These are phyloP conservation scores for Galeopsis tetrahit DNA, from an alignment of 257 asterid species.

Conservation along the genomic window DNA sequence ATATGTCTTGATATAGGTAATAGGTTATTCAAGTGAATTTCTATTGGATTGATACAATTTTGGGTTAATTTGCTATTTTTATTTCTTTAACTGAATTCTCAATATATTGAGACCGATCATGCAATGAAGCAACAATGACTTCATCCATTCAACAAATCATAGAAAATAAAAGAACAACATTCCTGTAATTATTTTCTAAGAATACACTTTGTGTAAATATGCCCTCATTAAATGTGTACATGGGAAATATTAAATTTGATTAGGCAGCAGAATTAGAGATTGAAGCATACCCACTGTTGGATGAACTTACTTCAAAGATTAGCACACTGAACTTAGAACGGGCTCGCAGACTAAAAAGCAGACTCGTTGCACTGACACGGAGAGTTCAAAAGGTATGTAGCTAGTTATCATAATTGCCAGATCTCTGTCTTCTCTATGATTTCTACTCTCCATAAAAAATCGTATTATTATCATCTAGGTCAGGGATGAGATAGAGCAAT, in stretches of 20 bases:
- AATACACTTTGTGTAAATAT: not conserved
- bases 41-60: slow-evolving; percentile 2
- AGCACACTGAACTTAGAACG: slow-evolving; percentile 95
- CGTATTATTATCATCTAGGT: slow-evolving; percentile 59
- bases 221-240: slow-evolving; percentile 26
- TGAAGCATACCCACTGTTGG: slow-evolving; percentile 97
- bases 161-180: no score
- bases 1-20: not conserved
- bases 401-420: slow-evolving; percentile 23
- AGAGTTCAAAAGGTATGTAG: slow-evolving; percentile 91
- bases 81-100: slow-evolving; percentile 24
- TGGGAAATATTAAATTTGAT: slow-evolving; percentile 30
- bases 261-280: slow-evolving; percentile 98
- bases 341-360: slow-evolving; percentile 93
- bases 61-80: slow-evolving; percentile 6
- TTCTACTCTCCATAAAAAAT: slow-evolving; percentile 30
- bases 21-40: not conserved
- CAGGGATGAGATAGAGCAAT: slow-evolving; percentile 98
- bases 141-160: not conserved
- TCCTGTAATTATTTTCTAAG: slow-evolving; percentile 2
- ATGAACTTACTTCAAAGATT: slow-evolving; percentile 95
- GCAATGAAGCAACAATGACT: slow-evolving; percentile 28
- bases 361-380: slow-evolving; percentile 95
- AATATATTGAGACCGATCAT: slow-evolving; percentile 17
- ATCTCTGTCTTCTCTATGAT: slow-evolving; percentile 27